Evolutionary conservation across 805 yeast species (phyloP).

Genomic region (Cyberlindnera japonica): DNA sequence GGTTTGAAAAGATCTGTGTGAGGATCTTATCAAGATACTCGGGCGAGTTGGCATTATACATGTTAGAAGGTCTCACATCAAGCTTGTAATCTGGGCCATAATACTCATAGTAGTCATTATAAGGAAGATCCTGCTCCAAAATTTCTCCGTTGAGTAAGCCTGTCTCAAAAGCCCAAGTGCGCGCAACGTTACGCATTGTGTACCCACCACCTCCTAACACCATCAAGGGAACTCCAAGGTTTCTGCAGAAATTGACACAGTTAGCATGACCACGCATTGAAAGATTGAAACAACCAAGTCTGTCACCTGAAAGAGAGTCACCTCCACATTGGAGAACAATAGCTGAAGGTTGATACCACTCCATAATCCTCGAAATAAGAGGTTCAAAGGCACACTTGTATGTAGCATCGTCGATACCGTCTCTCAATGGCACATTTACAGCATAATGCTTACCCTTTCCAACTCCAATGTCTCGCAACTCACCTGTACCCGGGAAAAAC

Average conservation of each 20-base stretch:
- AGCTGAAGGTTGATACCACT: constrained; percentile 92
- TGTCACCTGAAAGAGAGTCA: constrained; percentile 92
- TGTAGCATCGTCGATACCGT: constrained; percentile 87
- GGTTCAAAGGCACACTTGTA: constrained; percentile 86
- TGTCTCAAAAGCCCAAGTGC: constrained; percentile 94
- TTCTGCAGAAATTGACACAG: constrained; percentile 83
- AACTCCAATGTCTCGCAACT: constrained; percentile 77
- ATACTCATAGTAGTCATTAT: constrained; percentile 93
- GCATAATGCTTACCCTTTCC: constrained; percentile 81
- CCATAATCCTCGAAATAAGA: constrained; percentile 67
- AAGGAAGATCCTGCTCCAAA: constrained; percentile 60
- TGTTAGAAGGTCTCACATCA: constrained; percentile 92
- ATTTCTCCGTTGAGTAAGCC: constrained; percentile 79
- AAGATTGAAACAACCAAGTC: constrained; percentile 92
- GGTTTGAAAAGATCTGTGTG: constrained; percentile 68
- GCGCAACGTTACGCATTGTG: constrained; percentile 93
- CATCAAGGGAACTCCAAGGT: constrained; percentile 85
- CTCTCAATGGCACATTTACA: constrained; percentile 82
- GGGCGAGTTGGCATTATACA: constrained; percentile 94
- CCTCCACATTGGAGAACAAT: constrained; percentile 99
- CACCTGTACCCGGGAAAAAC: constrained; percentile 93
- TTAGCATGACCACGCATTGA: constrained; percentile 95
- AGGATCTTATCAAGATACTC: constrained; percentile 85
- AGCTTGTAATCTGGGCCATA: constrained; percentile 95
- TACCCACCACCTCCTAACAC: constrained; percentile 98